Evolutionary conservation across 441 rosid genomes (phyloP), one percentile per base, ranked within the genome.

Genomic region (Corymbia calophylla): DNA sequence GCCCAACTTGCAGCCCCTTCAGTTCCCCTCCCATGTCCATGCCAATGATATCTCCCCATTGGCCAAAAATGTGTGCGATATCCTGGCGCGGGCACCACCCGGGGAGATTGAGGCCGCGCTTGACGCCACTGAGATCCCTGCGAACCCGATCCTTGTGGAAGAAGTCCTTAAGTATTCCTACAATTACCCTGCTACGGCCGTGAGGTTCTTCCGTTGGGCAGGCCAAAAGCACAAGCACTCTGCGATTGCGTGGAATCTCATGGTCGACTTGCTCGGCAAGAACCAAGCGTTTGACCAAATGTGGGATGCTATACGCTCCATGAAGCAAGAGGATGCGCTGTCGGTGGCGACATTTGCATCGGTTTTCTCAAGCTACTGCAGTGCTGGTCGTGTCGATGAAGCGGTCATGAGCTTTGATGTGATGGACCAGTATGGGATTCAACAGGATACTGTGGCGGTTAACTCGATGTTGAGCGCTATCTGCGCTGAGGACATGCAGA

Each of bases 261-360:
- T 95, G 92, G 95, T 95, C 12, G 96, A 95, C 91, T 66, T 95
- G 87, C 95, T 95, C 3, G 97, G 96, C 8, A 93, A 92, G 90
- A 95, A 92, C 89, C 90, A 77, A 13, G 90, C 90, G 6, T 95
- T 93, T n/a, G 96, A 93, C 51, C 87, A 92, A 29, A 96, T 96
- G 96, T 95, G 96, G 96, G 95, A 94, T 32, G 94, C 94, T 3
- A 54, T 95, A 66, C 94, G 95, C 54, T 92, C 95, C 53, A 94
- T 94, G 96, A 93, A 91, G 90, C 91, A 93, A 64, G 94, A 94
- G 18, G 89, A 90, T 7, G 35, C 90, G 35, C 89, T 94, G 86
- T 92, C 93, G 0, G 17, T 91, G 53, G 89, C 94, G 0, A 91
- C 95, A 6, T 94, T 94, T 39, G 92, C 89, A 31, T 94, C 93